These are phyloP conservation scores for Tulasnella sp. DNA, from an alignment of 768 basidiomycete genomes.

Conservation along the genomic window DNA sequence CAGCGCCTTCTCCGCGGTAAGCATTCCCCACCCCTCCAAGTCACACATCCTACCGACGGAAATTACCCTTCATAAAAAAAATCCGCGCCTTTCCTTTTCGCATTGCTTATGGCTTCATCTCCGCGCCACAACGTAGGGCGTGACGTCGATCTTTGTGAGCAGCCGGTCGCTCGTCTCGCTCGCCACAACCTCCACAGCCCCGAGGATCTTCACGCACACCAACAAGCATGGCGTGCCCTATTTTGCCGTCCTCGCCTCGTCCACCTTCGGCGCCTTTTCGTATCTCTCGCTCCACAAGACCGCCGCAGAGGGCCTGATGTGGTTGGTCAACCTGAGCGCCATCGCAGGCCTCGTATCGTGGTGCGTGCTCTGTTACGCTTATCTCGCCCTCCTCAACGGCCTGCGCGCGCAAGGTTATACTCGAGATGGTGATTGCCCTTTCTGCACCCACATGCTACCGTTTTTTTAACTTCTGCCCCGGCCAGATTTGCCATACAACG, in stretches of 20 bases:
- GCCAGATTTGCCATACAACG: slow-evolving; percentile 16
- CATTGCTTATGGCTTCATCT: neutral
- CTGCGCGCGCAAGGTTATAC: slow-evolving; percentile 15
- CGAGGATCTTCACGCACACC: slow-evolving; percentile 13
- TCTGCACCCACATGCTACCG: neutral
- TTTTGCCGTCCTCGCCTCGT: slow-evolving; percentile 13
- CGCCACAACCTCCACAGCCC: slow-evolving; percentile 14
- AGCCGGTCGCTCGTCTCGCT: slow-evolving; percentile 18
- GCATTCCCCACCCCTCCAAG: neutral
- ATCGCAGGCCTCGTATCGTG: slow-evolving; percentile 18
- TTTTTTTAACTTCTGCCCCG: neutral
- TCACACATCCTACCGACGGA: neutral
- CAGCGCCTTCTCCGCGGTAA: slow-evolving; percentile 17
- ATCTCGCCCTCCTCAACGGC: slow-evolving; percentile 9
- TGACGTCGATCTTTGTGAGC: slow-evolving; percentile 15
- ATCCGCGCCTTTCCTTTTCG: neutral
- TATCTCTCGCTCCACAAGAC: slow-evolving; percentile 15
- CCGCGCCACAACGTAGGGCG: neutral
- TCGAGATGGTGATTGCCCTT: slow-evolving; percentile 1
- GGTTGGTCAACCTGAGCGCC: slow-evolving; percentile 20
- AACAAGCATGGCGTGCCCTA: slow-evolving; percentile 15
- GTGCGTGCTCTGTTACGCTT: slow-evolving; percentile 12
- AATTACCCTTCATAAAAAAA: neutral
- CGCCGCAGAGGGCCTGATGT: slow-evolving; percentile 15
- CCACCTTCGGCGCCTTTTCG: slow-evolving; percentile 10